A percentile compares a stretch with the other conserved stretches of the same genome.
phyloP scores from a whole-genome alignment of 169 alveolate species.

The Toxoplasma gondii region DNA sequence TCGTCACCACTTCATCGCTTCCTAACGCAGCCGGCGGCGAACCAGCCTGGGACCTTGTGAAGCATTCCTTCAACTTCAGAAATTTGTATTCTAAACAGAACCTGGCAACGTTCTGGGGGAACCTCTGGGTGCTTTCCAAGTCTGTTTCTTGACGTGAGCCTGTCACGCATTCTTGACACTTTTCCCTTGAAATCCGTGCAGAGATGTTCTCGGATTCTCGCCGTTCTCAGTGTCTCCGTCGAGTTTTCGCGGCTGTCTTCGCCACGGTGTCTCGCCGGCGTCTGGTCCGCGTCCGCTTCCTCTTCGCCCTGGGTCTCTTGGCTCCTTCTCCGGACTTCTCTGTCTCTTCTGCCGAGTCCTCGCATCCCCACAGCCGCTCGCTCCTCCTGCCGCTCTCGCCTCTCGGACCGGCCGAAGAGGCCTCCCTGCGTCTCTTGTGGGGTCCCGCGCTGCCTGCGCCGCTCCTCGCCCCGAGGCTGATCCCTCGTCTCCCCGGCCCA shows the following conservation, averaged over 20 bases:
- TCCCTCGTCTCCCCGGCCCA: background rate
- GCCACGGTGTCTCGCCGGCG: conserved; percentile 24
- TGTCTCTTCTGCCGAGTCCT: background rate
- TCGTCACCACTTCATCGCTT: no score
- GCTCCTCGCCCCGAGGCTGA: background rate
- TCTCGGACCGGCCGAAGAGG: background rate
- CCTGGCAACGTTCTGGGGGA: no score
- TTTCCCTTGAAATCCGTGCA: background rate
- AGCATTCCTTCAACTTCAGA: no score
- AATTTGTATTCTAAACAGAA: no score
- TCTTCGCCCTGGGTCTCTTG: conserved; percentile 2
- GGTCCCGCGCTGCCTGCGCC: conserved; percentile 28
- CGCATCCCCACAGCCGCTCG: background rate
- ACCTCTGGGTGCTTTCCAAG: no score
- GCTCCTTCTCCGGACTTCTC: background rate
- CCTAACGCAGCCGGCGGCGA: no score
- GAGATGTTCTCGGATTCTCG: background rate
- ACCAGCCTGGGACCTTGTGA: no score
- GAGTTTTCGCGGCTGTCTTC: background rate
- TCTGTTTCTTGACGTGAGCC: no score
- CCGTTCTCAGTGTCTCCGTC: background rate
- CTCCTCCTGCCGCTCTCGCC: background rate
- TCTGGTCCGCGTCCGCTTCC: background rate
- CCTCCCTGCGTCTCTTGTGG: background rate
- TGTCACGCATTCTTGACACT: background rate